Percentiles rank a stretch among this genome's conserved stretches.
Conservation (phyloP, 306 rosid species). For the Trifolium fragiferum region DNA sequence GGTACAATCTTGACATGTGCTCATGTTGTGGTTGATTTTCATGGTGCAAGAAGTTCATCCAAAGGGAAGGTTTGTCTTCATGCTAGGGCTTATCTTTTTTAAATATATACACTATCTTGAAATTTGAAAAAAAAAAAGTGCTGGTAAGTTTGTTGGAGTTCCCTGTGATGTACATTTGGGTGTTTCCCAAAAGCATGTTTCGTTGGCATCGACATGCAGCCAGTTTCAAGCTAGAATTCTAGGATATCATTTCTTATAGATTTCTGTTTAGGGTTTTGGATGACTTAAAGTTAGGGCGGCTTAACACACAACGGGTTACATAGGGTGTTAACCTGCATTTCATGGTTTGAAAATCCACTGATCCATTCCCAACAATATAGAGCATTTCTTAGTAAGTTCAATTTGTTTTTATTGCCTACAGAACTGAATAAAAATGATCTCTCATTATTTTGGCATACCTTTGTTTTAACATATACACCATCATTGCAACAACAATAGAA, state of each 20-base stretch:
- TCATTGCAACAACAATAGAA: background rate
- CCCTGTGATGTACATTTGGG: slow-evolving; percentile 2
- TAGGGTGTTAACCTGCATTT: background rate
- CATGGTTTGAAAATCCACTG: slow-evolving; percentile 6
- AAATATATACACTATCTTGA: background rate
- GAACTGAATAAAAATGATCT: slow-evolving; percentile 10
- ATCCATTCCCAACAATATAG: slow-evolving; percentile 1
- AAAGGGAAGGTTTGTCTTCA: slow-evolving; percentile 76
- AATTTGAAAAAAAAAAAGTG: background rate
- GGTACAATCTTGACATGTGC: slow-evolving; percentile 95
- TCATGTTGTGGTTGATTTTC: slow-evolving; percentile 74
- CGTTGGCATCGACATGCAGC: slow-evolving; percentile 4
- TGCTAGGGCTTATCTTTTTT: slow-evolving; percentile 1
- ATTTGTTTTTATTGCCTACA: background rate
- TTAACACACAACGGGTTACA: background rate
- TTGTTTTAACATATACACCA: background rate
- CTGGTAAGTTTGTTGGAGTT: slow-evolving; percentile 7
- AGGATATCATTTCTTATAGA: background rate
- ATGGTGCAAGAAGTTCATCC: slow-evolving; percentile 53
- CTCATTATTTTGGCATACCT: slow-evolving; percentile 11
- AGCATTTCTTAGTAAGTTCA: background rate
- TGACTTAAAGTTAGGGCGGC: slow-evolving; percentile 25
- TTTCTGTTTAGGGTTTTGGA: slow-evolving; percentile 23
- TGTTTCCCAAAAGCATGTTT: background rate
- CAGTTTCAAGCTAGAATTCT: slow-evolving; percentile 6